A percentile compares a stretch with the other conserved stretches of the same genome.
These are phyloP conservation scores for Trichocladium antarcticum DNA, from an alignment of 495 filamentous ascomycete species.

Conservation along the genomic window DNA sequence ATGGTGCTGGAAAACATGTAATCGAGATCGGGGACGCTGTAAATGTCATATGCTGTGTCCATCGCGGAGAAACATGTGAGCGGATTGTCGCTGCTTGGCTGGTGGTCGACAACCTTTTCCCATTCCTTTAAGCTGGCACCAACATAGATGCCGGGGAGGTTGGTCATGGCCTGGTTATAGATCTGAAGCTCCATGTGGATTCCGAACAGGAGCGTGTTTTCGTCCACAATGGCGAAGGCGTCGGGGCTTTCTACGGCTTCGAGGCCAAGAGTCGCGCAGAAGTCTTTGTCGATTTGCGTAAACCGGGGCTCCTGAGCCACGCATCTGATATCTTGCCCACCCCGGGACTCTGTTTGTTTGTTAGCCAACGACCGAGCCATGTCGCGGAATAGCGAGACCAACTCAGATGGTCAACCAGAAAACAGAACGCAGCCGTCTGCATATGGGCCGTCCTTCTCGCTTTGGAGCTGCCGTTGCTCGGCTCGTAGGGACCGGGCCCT, in stretches of 20 bases:
- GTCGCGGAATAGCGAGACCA: not conserved
- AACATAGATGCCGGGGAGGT: conserved; percentile 32
- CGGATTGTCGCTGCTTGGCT: not conserved
- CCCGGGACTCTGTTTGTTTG: conserved; percentile 14
- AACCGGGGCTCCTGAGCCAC: conserved; percentile 64
- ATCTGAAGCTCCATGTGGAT: conserved; percentile 48
- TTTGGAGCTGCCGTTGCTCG: conserved; percentile 26
- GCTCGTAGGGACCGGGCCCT: conserved; percentile 36
- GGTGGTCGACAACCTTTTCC: conserved; percentile 25
- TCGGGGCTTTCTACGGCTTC: conserved; percentile 45
- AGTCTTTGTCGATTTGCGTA: conserved; percentile 47
- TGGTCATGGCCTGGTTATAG: conserved; percentile 29
- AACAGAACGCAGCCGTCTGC: conserved; percentile 52
- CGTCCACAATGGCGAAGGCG: conserved; percentile 45
- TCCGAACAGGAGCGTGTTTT: conserved; percentile 40
- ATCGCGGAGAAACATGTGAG: conserved; percentile 20
- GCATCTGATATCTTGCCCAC: conserved; percentile 26
- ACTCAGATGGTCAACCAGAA: conserved; percentile 39
- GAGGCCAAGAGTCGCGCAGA: conserved; percentile 44
- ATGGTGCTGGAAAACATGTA: conserved; percentile 31
- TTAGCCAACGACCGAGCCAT: not conserved
- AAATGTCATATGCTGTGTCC: conserved; percentile 21
- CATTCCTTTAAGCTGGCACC: conserved; percentile 33
- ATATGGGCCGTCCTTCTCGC: conserved; percentile 29
- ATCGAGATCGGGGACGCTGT: conserved; percentile 30